Evolutionary conservation across 1,284 basidiomycete species (phyloP), one percentile per base, ranked within the genome.

Genomic region (Phlebopus sp.): DNA sequence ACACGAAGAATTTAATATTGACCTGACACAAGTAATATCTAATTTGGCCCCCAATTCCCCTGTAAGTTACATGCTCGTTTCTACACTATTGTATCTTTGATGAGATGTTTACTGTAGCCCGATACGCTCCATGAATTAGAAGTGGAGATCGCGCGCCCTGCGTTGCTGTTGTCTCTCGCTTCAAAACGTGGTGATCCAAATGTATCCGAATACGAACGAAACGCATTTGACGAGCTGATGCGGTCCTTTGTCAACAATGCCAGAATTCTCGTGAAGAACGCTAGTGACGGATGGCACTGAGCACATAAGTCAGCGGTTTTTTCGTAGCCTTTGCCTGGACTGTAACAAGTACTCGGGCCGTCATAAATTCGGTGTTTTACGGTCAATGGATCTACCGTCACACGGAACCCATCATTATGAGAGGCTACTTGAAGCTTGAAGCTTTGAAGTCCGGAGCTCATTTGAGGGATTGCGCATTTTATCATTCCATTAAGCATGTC

Each of bases 1-100:
- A 2, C 95, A 98, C 68, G 92, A 97, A 69, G 84, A 95, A 53
- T 93, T 92, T 64, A 79, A 79, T 57, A 87, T 99, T 54, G 96
- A 99, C 69, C 76, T 99, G 39, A 99, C 96, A 0, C 92, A 95
- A 66, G 96, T 99, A 42, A 82, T 81, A 6, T 74, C 83, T 11
- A 69, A 27, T 9, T 55, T 65, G 10, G 66, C 73, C 8, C 66
- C 75, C 1, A 73, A 68, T 49, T 66, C 67, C 51, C 72, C 77
- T 42, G 85, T 86, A 63, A 49, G 78, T 67, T 31, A 31, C 15
- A 8, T 17, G 6, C 42, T 30, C 15, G 31, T 23, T 37, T 17
- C n/a, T 5, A 37, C 50, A 29, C 11, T 32, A 47, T 42, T 55
- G 45, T 18, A 31, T 39, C 23, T 36, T 43, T 37, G 52, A 50